A percentile compares a stretch with the other conserved stretches of the same genome.
Evolutionary conservation across 345 rosid species (phyloP).

Genomic region (Raphanus sativus): DNA sequence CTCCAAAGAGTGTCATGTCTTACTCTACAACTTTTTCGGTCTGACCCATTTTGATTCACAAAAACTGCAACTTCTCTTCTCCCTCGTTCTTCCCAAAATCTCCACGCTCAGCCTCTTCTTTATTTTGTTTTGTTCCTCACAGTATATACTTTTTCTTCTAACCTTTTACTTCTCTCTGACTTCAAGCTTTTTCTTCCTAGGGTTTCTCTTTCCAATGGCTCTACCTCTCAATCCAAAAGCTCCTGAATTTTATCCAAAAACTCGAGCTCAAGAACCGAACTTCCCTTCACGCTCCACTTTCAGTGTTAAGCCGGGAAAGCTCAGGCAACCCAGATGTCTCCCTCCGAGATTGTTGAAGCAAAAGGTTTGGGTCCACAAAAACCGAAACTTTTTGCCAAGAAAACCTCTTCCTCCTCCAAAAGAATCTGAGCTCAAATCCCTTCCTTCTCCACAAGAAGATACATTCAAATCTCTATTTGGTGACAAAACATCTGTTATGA

Average conservation of each 20-base stretch:
- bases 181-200: background rate
- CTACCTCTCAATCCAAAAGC: constrained; percentile 18
- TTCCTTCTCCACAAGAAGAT: background rate
- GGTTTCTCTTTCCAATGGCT: background rate
- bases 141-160: background rate
- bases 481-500: constrained; percentile 47
- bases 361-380: background rate
- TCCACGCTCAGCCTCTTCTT: background rate
- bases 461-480: background rate
- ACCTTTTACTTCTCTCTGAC: background rate
- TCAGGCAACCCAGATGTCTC: background rate
- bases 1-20: background rate
- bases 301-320: background rate
- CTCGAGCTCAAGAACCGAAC: background rate
- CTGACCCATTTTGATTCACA: constrained; percentile 25
- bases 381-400: background rate
- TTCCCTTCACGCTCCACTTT: background rate
- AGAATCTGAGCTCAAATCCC: background rate
- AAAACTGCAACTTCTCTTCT: background rate
- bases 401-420: background rate
- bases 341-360: constrained; percentile 16
- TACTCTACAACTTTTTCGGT: background rate
- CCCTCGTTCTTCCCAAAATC: background rate
- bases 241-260: background rate
- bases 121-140: background rate